Evolutionary conservation across 2,329 filamentous ascomycete species (phyloP), one percentile per base, ranked within the genome.

Genomic region (Penicillium sp.): DNA sequence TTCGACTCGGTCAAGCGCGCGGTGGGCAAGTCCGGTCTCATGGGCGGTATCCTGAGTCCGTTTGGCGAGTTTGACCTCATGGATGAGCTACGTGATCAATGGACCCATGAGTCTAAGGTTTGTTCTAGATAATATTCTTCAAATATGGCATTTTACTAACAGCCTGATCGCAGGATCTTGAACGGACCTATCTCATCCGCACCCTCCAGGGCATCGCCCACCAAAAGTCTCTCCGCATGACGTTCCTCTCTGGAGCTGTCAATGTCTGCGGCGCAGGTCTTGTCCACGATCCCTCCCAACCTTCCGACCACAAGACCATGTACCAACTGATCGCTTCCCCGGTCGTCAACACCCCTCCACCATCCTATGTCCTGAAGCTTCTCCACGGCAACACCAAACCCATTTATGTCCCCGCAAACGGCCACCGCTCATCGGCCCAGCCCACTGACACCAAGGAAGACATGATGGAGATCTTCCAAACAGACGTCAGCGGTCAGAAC

Each of bases 381-480:
- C 80, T 98, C n/a, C 88, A 96, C 72, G 58, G 60, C 43, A 92
- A 84, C 71, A 90, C 89, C 68, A 92, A 90, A 64, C 79, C 85
- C 25, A 79, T 96, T 17, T 98, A 95, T 63, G 75, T 98, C 37
- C 92, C 92, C 0, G 74, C 77, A 37, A 98, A 98, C 64, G 90
- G 90, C n/a, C 77, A 81, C 51, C 72, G 78, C 47, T 76, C 71
- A 42, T 80, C 87, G 39, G 77, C 78, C 6, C 56, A 64, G 48
- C 81, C 84, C 1, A 83, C 82, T 1, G 92, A 98, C 62, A 98
- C 92, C 31, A 96, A 98, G 66, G 92, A 98, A 65, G 92, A 98
- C 67, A 98, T 98, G 92, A 94, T 98, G 85, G 92, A 98, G 70
- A 93, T 98, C 51, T 98, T 98, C 75, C 87, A 92, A 56, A 85